A percentile compares a stretch with the other conserved stretches of the same genome.
phyloP scores from a whole-genome alignment of 192 early-diverging fungal species.

The Coemansia sp. region DNA sequence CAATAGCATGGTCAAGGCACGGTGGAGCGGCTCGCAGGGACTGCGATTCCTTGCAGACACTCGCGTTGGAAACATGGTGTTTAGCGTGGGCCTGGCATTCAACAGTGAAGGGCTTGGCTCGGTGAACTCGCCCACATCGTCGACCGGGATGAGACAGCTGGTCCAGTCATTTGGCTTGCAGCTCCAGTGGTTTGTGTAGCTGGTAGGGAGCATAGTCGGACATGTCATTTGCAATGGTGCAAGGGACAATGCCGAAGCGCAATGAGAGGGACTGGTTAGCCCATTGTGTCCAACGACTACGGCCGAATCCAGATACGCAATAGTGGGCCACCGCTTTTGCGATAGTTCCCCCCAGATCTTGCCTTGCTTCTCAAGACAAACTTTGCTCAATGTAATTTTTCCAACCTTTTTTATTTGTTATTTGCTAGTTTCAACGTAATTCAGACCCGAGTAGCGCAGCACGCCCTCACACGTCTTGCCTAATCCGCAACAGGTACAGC shows the following conservation, averaged over 20 bases:
- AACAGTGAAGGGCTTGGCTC: conserved; percentile 5
- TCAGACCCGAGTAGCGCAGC: background rate
- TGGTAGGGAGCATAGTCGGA: background rate
- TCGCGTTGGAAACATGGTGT: conserved; percentile 49
- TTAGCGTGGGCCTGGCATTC: conserved; percentile 46
- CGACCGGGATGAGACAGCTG: conserved; percentile 25
- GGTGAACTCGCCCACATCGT: conserved; percentile 2
- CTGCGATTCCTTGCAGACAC: conserved; percentile 44
- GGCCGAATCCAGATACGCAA: background rate
- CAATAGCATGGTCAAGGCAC: conserved; percentile 61
- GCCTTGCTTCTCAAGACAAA: background rate
- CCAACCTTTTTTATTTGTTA: background rate
- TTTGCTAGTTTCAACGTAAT: no score
- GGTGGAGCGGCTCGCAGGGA: conserved; percentile 58
- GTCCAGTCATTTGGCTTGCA: conserved; percentile 52
- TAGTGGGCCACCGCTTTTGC: background rate
- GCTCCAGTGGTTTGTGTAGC: conserved; percentile 52
- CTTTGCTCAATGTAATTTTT: background rate
- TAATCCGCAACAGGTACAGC: background rate
- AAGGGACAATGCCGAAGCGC: conserved; percentile 1
- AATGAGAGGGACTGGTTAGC: background rate
- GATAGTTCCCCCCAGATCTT: background rate
- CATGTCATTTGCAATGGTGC: background rate
- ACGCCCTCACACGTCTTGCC: background rate
- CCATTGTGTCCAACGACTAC: background rate